Base-by-base conservation (phyloP, 352 stramenopile genomes). In the Stephanocyclus meneghinianus region DNA sequence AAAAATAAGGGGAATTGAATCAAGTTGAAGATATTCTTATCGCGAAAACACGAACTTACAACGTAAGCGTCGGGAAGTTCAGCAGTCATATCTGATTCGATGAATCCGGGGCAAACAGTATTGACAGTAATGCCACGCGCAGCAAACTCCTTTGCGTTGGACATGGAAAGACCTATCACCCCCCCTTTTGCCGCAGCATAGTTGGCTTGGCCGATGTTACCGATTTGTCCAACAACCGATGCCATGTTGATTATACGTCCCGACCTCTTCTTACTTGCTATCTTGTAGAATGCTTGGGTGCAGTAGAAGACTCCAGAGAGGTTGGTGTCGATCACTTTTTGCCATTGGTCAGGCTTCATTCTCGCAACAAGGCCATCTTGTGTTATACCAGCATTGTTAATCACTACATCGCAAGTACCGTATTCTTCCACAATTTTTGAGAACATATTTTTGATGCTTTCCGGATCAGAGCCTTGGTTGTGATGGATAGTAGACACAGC, bases 341-440 rank as follows among this genome's bases (percentile, higher is more conserved):
- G 92, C 91, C 91, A 97, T 71, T 94, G 83, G 26, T 92, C 73
- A 1, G 86, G 87, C 76, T 95, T 96, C 94, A 97, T 97, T 55
- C 90, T 84, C 84, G 95, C 84, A 0, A 95, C 82, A 16, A 97
- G 84, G 44, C 80, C 89, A 76, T 96, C 92, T 16, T 81, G 71
- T 18, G 93, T 97, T 69, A 97, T 96, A 57, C 94, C 94, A 71
- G 94, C 94, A 77, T 96, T 96, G 83, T 97, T 96, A 51, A 97
- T 88, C 7, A 96, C 80, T 26, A 95, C 88, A 71, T 95, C 90
- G 35, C 85, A 71, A 13, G 84, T 88, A 16, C 90, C 90, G 81
- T 93, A 96, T 60, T 81, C 81, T 37, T 91, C 89, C 10, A 90
- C 78, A 50, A 90, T 76, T 56, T 82, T 69, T 35, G 90, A 86